phyloP scores from a whole-genome alignment of 257 asterid species.

The Pogostemon cablin region DNA sequence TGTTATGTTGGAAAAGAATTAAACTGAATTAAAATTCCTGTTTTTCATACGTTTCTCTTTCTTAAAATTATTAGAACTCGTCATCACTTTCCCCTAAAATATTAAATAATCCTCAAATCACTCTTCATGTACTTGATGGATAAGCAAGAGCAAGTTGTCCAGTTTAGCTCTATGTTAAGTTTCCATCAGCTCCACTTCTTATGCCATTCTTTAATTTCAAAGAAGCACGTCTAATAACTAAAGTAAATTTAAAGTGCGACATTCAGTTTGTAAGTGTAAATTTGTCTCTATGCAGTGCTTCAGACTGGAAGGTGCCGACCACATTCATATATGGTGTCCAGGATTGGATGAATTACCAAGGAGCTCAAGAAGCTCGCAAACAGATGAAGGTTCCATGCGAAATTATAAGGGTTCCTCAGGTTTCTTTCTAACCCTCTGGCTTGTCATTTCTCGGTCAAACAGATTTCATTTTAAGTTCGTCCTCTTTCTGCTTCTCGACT shows the following conservation, averaged over 20 bases:
- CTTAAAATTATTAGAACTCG: not conserved
- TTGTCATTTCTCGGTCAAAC: not conserved
- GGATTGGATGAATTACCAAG: slow-evolving; percentile 86
- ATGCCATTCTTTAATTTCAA: slow-evolving; percentile 7
- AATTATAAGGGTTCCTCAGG: slow-evolving; percentile 80
- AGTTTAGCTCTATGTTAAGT: not conserved
- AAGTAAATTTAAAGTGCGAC: not conserved
- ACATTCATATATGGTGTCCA: slow-evolving; percentile 76
- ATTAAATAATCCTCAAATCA: not conserved
- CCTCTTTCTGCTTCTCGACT: not conserved
- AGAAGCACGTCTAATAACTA: not conserved
- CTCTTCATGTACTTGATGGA: not conserved
- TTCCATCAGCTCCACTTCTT: not conserved
- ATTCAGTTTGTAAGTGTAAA: not conserved
- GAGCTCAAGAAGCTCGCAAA: slow-evolving; percentile 74
- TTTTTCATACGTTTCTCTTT: not conserved
- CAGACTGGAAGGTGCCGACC: slow-evolving; percentile 86
- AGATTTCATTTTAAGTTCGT: not conserved
- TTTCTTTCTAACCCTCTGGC: slow-evolving; percentile 31
- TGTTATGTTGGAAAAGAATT: not conserved
- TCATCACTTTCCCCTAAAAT: not conserved
- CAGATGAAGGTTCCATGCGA: slow-evolving; percentile 77
- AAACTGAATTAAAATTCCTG: not conserved
- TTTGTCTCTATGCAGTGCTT: slow-evolving; percentile 51
- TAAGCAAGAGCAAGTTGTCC: not conserved